These are phyloP conservation scores for Mycena alexandri DNA, from an alignment of 768 basidiomycete genomes.

Conservation along the genomic window DNA sequence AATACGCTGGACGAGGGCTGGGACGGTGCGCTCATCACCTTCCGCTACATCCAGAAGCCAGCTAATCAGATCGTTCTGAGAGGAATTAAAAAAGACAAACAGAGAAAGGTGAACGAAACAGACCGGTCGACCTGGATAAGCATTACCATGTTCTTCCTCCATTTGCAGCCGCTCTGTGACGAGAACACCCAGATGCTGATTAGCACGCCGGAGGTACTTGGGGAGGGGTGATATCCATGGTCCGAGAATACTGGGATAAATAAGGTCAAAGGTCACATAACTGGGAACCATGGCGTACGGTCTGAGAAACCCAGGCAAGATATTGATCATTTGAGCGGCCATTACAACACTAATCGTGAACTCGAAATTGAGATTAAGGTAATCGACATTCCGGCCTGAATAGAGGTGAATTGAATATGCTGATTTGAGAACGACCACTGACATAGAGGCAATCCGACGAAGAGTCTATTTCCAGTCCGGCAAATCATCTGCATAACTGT, in stretches of 20 bases:
- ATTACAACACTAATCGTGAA: conserved; percentile 46
- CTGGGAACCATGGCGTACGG: conserved; percentile 2
- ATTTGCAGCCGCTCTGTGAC: conserved; percentile 47
- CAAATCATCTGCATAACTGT: conserved; percentile 23
- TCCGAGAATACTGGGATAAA: conserved; percentile 27
- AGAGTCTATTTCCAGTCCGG: conserved; percentile 19
- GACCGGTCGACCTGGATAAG: conserved; percentile 50
- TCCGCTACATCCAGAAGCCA: conserved; percentile 29
- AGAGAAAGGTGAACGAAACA: conserved; percentile 35
- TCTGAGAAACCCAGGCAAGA: conserved; percentile 40
- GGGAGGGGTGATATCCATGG: conserved; percentile 25
- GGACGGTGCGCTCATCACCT: conserved; percentile 25
- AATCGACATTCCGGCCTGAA: conserved; percentile 29
- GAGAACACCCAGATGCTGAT: conserved; percentile 42
- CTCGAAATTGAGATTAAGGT: conserved; percentile 39
- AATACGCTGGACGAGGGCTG: conserved; percentile 28
- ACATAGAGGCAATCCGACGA: conserved; percentile 36
- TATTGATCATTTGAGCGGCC: conserved; percentile 38
- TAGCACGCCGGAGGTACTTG: conserved; percentile 18
- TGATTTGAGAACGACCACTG: neutral
- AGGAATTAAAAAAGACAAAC: conserved; percentile 13
- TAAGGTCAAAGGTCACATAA: neutral
- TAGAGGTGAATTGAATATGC: neutral
- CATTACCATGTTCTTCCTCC: conserved; percentile 39
- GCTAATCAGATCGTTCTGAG: conserved; percentile 27